Evolutionary conservation across 2,329 filamentous ascomycete genomes (phyloP).

Genomic region (Colletotrichum sp.): DNA sequence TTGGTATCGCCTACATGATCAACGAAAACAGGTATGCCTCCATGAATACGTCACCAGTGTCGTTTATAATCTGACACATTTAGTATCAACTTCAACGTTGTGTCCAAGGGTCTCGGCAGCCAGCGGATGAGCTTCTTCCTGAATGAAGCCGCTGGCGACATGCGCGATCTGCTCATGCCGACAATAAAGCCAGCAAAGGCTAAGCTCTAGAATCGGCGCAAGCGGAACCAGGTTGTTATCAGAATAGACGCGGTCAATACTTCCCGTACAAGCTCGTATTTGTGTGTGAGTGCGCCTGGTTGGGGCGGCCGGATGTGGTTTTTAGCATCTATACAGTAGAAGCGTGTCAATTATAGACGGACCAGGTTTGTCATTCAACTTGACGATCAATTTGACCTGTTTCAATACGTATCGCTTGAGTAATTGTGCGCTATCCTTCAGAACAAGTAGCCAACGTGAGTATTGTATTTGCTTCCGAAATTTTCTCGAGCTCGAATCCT

Average conservation of each 20-base stretch:
- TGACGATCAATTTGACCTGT: background rate
- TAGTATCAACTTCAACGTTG: conserved; percentile 97
- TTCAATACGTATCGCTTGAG: background rate
- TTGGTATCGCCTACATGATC: conserved; percentile 99
- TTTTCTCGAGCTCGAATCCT: background rate
- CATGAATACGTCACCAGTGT: background rate
- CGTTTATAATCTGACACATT: background rate
- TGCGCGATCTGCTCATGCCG: conserved; percentile 84
- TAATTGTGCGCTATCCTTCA: background rate
- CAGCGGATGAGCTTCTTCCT: conserved; percentile 96
- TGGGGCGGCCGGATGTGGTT: background rate
- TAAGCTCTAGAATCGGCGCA: conserved; percentile 69
- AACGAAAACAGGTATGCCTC: conserved; percentile 86
- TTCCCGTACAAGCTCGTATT: background rate
- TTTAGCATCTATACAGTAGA: conserved; percentile 2
- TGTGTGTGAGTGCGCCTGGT: background rate
- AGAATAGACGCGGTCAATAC: background rate
- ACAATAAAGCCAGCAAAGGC: conserved; percentile 82
- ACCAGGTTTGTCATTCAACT: background rate
- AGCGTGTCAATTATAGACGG: conserved; percentile 7
- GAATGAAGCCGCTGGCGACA: conserved; percentile 89
- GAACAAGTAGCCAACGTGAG: background rate
- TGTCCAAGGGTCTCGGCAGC: conserved; percentile 89
- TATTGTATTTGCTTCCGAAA: background rate
- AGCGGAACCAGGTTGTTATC: background rate